These are phyloP conservation scores for Clonostachys chloroleuca DNA, from an alignment of 2,329 filamentous ascomycete genomes.

Conservation along the genomic window DNA sequence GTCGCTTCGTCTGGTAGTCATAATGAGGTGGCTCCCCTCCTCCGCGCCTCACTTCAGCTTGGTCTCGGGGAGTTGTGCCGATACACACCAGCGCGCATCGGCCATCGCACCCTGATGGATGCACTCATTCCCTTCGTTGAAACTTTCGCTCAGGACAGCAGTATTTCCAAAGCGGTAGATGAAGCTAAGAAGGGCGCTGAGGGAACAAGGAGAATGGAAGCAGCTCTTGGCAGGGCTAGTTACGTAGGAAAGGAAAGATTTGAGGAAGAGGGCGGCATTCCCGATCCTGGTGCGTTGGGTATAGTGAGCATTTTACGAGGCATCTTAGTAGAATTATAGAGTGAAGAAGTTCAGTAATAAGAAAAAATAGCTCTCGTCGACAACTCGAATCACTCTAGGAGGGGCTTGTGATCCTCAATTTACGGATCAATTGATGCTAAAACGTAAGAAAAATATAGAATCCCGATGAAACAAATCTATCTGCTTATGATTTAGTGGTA, in stretches of 20 bases:
- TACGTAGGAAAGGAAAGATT: conserved; percentile 39
- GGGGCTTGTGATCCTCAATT: no score
- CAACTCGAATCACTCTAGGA: no score
- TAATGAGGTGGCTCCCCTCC: conserved; percentile 8
- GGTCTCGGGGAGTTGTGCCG: conserved; percentile 67
- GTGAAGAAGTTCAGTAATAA: no score
- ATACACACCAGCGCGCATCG: conserved; percentile 86
- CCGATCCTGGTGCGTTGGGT: conserved; percentile 67
- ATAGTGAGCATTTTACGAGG: not conserved
- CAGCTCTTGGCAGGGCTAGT: conserved; percentile 64
- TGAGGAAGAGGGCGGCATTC: conserved; percentile 30
- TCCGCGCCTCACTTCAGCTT: conserved; percentile 64
- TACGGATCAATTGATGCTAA: no score
- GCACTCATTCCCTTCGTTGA: conserved; percentile 85
- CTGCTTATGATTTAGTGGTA: no score
- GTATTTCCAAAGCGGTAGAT: conserved; percentile 68
- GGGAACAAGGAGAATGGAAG: conserved; percentile 86
- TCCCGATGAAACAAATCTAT: no score
- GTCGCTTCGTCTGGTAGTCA: conserved; percentile 27
- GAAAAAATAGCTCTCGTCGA: no score
- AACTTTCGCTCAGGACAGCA: conserved; percentile 58
- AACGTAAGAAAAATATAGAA: no score
- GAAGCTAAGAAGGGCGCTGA: conserved; percentile 74
- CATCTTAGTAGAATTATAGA: no score
- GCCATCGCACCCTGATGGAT: conserved; percentile 88